Base-by-base conservation (phyloP, 2,329 filamentous ascomycete species). In the Cercospora nicotianae region DNA sequence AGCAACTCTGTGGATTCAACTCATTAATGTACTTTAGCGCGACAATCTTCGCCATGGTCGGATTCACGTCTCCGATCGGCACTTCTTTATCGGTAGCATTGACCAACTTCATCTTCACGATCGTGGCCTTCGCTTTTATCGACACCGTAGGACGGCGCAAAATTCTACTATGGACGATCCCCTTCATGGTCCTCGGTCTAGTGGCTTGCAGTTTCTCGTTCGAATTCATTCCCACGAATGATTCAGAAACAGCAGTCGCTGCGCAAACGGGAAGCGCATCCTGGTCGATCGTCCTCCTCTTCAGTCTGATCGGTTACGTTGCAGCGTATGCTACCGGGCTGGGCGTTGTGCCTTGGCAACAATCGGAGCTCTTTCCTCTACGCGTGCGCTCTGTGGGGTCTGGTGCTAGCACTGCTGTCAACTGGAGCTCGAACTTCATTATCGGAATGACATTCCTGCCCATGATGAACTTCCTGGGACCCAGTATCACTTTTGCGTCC, bases 311-410 rank as follows among this genome's bases (percentile, higher is more conserved):
- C 79, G 73, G 93, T 7, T 97, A 96, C 79, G 93, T 96, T 1
- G 90, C 92, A 8, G 85, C 90, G 0, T 98, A 96, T 77, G 94
- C 94, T 1, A 83, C 94, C 1, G 94, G 94, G 2, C 85, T 98
- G 2, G 94, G 94, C 8, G 96, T 93, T 74, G 93, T 98, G 2
- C 94, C 94, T 0, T 98, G 94, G 94, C 94, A 97, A 85, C 94
- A 97, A 81, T 92, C 90, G 73, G 94, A 98, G 81, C 86, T 77
- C 16, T 97, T 97, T 76, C 91, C 93, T 0, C 83, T 94, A 59
- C 85, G 85, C 31, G 91, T 93, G 57, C 88, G 91, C 60, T 89
- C 89, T 4, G 80, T 92, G 1, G 92, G 91, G 30, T 91, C 89
- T 67, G 89, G 89, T 0, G 79, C 92, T 5, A 87, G 90, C 1